Conservation (phyloP, 345 rosid genomes). For the Eucalyptus erythrocorys region DNA sequence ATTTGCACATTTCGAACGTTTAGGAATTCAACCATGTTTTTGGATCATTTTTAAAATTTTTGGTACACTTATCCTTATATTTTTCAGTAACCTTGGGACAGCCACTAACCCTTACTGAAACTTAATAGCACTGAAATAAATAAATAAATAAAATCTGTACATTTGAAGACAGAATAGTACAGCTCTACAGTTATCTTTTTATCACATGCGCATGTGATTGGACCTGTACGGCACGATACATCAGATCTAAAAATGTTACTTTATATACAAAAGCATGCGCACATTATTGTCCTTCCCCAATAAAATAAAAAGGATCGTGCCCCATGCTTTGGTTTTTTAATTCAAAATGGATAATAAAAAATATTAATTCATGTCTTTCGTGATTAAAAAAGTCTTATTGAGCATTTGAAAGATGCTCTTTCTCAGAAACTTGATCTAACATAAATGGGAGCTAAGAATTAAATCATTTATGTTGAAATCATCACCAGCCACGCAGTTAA, state of each 20-base stretch:
- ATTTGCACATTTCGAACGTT: fast-evolving
- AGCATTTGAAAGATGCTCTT: background rate
- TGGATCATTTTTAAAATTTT: too few relatives aligned
- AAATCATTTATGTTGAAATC: background rate
- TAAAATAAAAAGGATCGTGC: background rate
- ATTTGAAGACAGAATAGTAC: background rate
- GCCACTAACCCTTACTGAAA: background rate
- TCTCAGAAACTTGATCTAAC: background rate
- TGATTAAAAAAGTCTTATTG: background rate
- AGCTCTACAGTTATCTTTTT: background rate
- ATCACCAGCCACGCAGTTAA: background rate
- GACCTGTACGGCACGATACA: background rate
- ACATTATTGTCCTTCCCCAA: background rate
- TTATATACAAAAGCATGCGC: background rate
- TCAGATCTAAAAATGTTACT: background rate
- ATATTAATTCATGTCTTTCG: background rate
- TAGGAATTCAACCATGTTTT: background rate
- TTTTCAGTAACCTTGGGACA: too few relatives aligned
- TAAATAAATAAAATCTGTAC: background rate
- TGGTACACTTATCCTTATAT: background rate
- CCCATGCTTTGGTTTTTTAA: background rate
- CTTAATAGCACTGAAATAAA: background rate
- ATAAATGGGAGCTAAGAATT: background rate
- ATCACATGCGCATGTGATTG: background rate
- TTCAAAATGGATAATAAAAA: background rate